These are phyloP conservation scores for Sclerotinia minor DNA, from an alignment of 2,329 filamentous ascomycete species.

Conservation along the genomic window DNA sequence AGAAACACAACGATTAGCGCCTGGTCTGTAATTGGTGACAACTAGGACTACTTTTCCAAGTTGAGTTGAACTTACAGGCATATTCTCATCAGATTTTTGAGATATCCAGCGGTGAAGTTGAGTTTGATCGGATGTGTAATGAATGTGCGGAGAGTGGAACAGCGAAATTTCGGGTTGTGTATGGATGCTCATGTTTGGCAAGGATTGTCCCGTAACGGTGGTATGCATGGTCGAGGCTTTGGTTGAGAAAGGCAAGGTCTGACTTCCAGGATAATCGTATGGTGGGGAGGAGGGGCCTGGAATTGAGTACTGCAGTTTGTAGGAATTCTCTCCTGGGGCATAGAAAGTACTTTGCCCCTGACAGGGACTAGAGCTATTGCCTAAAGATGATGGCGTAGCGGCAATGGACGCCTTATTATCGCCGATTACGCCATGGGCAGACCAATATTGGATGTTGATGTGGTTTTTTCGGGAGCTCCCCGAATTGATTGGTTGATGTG, in stretches of 20 bases:
- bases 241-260: background rate
- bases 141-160: background rate
- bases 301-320: background rate
- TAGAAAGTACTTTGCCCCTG: background rate
- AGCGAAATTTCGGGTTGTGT: background rate
- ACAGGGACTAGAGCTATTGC: background rate
- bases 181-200: background rate
- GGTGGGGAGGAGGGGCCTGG: too few relatives aligned
- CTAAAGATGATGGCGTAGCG: background rate
- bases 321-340: background rate
- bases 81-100: background rate
- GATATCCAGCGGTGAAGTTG: background rate
- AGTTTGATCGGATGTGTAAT: background rate
- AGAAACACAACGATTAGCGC: background rate
- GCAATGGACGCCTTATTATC: background rate
- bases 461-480: background rate
- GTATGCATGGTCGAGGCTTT: background rate
- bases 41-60: background rate
- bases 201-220: background rate
- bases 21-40: background rate
- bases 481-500: background rate
- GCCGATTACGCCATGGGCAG: background rate
- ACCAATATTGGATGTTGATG: background rate
- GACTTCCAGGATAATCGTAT: background rate
- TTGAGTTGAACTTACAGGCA: background rate